Base-by-base conservation (phyloP, 768 basidiomycete genomes). In the Phanerochaete carnosa region DNA sequence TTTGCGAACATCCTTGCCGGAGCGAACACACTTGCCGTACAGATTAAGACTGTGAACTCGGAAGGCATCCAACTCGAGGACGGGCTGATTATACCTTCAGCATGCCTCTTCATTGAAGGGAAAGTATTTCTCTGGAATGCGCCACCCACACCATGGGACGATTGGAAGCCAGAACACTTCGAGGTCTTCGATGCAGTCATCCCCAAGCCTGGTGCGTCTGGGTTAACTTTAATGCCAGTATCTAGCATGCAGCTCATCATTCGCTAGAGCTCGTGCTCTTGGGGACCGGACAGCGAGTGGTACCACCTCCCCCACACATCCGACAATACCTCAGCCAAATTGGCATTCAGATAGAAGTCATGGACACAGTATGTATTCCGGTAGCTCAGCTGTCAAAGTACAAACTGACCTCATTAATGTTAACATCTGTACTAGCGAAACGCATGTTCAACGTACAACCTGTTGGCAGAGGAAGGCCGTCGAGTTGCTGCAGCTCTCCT, bases 401-500 rank as follows among this genome's bases (percentile, higher is more conserved):
- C n/a, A 16, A 37, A 35, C 35, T 37, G 22, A 54, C 22, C 2
- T 15, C 25, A 13, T 29, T 2, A 13, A 52, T 30, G 30, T 52
- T 30, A 51, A 29, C 26, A n/a, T 28, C 58, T 58, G n/a, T 57
- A 19, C 28, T 58, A 91, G 95, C 79, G 92, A 68, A 97, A 95
- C 70, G 96, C 95, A 19, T 95, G 93, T 67, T 89, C 95, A 28
- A 98, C 96, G 0, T 99, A 95, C 74, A 98, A 99, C 72, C 72
- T 99, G 25, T 80, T 99, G 49, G 75, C 89, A 0, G 96, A 99
- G 72, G 96, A 99, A 75, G 96, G 96, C 7, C 80, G 96, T 55
- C 87, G 90, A 26, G 93, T 98, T 13, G 92, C 94, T 43, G 95
- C 92, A 15, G 95, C 95, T 1, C 73, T 97, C n/a, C 78, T 95